Base-by-base conservation (phyloP, 2,329 filamentous ascomycete species). In the Fusarium longipes region DNA sequence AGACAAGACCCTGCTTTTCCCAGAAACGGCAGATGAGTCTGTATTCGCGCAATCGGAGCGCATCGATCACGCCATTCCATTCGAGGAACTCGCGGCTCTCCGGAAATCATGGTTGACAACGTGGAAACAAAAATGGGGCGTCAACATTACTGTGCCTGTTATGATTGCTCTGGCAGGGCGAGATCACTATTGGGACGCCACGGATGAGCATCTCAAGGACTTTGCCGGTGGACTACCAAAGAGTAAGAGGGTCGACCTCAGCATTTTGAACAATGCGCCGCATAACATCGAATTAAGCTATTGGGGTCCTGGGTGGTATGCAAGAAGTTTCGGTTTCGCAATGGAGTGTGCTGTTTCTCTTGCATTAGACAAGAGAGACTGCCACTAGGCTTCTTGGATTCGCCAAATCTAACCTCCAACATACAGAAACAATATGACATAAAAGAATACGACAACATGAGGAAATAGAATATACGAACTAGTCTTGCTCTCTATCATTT, bases 221-320 rank as follows among this genome's bases (percentile, higher is more conserved):
- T 57, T 68, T 42, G 57, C 24, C 9, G 18, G 33, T 1, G 45
- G 56, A 2, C 56, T 71, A 20, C 55, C 47, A 7, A 68, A 51
- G 10, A 71, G 63, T 9, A 27, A 40, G 6, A 52, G 69, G 22
- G 38, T 71, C 7, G 68, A 71, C 30, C 49, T 48, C n/a, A 71
- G 69, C 30, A 27, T 71, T 6, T 29, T 70, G 17, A 56, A 24
- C 11, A 50, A 43, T 7, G 69, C 69, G 3, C 69, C 69, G 6
- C 69, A 71, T 44, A 65, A 66, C n/a, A 52, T 70, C 9, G 69
- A 71, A 36, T 18, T 71, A 17, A 71, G 69, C 12, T 62, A 71
- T 24, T 71, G 68, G 68, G 40, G 54, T 5, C 27, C 52, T 1
- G 68, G 68, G 2, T 71, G 66, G 66, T 71, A 71, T 27, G 66